A percentile compares a stretch with the other conserved stretches of the same genome.
phyloP scores from a whole-genome alignment of 306 rosid species.

The Hippophae tibetana region DNA sequence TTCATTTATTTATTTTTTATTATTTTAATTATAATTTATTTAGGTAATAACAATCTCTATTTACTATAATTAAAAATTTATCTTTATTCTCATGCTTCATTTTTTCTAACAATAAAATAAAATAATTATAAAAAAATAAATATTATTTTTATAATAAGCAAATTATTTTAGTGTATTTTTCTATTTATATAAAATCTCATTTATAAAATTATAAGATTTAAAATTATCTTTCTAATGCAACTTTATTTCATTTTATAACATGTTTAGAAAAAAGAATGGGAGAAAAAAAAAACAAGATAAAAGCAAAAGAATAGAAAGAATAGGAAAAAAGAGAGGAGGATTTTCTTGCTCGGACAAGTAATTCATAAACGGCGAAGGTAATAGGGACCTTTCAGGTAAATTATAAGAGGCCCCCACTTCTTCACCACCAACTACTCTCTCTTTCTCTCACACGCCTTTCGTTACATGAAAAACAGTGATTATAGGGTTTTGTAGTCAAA shows the following conservation, averaged over 20 bases:
- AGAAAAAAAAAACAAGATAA: not conserved
- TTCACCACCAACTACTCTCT: conserved; percentile 29
- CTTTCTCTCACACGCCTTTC: conserved; percentile 9
- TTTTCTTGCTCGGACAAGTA: conserved; percentile 18
- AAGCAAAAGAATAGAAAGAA: not conserved
- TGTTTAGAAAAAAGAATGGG: too few species aligned
- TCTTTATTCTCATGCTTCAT: too few species aligned
- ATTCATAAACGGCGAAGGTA: conserved; percentile 8
- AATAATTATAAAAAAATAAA: too few species aligned
- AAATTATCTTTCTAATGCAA: too few species aligned
- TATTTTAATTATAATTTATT: too few species aligned
- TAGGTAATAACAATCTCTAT: too few species aligned
- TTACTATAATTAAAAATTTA: too few species aligned
- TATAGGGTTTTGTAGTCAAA: conserved; percentile 41
- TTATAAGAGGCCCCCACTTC: not conserved
- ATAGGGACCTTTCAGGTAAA: not conserved
- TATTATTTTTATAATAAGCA: too few species aligned
- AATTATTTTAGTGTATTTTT: too few species aligned
- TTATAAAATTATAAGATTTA: too few species aligned
- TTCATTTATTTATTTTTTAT: too few species aligned
- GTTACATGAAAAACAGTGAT: conserved; percentile 39
- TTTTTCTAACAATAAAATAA: too few species aligned
- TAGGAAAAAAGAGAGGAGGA: not conserved
- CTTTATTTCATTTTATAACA: not conserved
- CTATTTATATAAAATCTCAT: not conserved